Base-by-base conservation (phyloP, 441 rosid genomes). In the Kokia cookei region DNA sequence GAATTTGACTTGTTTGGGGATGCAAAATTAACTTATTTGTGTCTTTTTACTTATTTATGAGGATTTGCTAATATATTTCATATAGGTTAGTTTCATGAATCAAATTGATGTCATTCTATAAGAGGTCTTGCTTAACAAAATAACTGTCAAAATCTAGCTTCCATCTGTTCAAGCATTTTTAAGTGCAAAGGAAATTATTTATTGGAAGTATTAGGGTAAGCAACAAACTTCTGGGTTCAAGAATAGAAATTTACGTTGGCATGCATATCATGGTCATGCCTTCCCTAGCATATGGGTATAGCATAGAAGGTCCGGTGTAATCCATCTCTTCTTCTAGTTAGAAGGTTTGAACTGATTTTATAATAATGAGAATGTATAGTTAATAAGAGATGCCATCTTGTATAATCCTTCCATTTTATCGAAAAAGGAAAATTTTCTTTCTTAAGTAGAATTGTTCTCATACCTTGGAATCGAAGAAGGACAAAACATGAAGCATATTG, bases 1-100 rank as follows among this genome's bases (percentile, higher is more conserved):
- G 17, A 74, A 50, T 69, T 71, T 42, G 66, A 74, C 76, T 65
- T 80, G 50, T 69, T 74, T 72, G 73, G 57, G 35, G 61, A 73
- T 3, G 14, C 29, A 3, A 11, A 55, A 53, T 70, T 70, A 13
- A 29, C 22, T 2, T 61, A 17, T 48, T 62, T 2, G 9, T 29
- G 5, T 22, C 24, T 57, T 71, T 58, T 42, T 42, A 35, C 42
- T 71, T 58, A 10, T 37, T 22, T 55, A 70, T 55, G 37, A 70
- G 43, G 7, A 69, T 17, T 24, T 69, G 48, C 27, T 53, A 69
- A 9, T 51, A 51, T 65, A 32, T 69, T 51, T 37, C 11, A 35
- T 29, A 32, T 59, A 69, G 72, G 72, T 32, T 32, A 14, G 61
- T 51, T 51, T 32, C 17, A 5, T 53, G 72, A 68, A 51, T 53